phyloP scores from a whole-genome alignment of 2,329 filamentous ascomycete genomes.

The Trichoderma simmonsii region DNA sequence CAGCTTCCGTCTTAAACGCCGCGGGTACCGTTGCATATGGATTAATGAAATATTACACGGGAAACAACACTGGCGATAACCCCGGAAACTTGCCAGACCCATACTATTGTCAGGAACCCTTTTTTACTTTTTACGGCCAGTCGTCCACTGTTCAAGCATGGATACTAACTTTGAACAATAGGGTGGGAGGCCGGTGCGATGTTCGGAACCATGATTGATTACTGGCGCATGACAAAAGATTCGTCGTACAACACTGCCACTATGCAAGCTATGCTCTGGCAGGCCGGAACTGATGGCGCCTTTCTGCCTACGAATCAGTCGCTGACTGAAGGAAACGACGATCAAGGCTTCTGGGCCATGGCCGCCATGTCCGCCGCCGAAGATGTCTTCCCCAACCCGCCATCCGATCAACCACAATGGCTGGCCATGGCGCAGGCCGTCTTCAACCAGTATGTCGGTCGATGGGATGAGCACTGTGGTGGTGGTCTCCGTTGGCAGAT shows the following conservation, averaged over 20 bases:
- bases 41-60: conserved; percentile 50
- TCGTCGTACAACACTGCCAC: conserved; percentile 59
- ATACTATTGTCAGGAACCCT: conserved; percentile 56
- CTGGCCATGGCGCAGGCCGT: conserved; percentile 74
- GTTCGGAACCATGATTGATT: conserved; percentile 69
- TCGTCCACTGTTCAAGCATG: conserved; percentile 22
- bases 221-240: conserved; percentile 69
- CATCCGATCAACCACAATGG: conserved; percentile 62
- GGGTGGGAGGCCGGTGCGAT: conserved; percentile 72
- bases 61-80: conserved; percentile 57
- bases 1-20: conserved; percentile 50
- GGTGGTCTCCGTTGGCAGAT: conserved; percentile 87
- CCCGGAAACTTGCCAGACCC: conserved; percentile 57
- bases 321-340: conserved; percentile 63
- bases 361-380: conserved; percentile 77
- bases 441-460: conserved; percentile 71
- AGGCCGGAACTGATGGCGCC: conserved; percentile 56
- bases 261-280: conserved; percentile 57
- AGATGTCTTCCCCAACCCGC: conserved; percentile 68
- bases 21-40: conserved; percentile 47
- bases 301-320: conserved; percentile 68
- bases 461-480: conserved; percentile 67
- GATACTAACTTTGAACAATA: conserved; percentile 25
- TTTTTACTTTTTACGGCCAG: conserved; percentile 27
- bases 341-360: conserved; percentile 84